Percentiles rank a stretch among this genome's conserved stretches.
Conservation (phyloP, 495 filamentous ascomycete genomes). For the Neurospora pannonica region DNA sequence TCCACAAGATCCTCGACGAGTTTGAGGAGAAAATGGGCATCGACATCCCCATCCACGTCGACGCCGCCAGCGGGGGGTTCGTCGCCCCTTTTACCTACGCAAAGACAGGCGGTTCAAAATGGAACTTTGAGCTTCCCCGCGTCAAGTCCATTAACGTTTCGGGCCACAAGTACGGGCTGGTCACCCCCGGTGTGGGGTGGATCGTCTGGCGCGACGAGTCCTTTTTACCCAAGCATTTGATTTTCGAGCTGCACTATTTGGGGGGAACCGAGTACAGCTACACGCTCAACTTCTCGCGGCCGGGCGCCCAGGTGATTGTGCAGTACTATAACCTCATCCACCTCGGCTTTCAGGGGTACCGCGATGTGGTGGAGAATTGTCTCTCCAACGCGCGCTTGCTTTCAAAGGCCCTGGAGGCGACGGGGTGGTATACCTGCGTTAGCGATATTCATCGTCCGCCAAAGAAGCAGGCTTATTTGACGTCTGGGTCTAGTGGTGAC, state of each 20-base stretch:
- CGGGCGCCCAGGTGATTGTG: constrained; percentile 60
- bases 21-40: constrained; percentile 52
- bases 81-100: constrained; percentile 64
- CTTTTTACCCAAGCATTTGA: constrained; percentile 57
- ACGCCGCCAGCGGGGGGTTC: constrained; percentile 64
- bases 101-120: constrained; percentile 48
- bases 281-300: constrained; percentile 68
- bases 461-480: constrained; percentile 7
- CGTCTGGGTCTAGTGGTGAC: neutral
- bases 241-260: constrained; percentile 69
- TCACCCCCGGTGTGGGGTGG: constrained; percentile 67
- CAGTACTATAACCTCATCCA: constrained; percentile 75
- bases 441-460: constrained; percentile 56
- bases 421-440: constrained; percentile 60
- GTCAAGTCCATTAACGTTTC: constrained; percentile 69
- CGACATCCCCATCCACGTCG: constrained; percentile 68
- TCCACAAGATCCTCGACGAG: constrained; percentile 56
- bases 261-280: constrained; percentile 66
- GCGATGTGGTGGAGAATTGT: constrained; percentile 59
- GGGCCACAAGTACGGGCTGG: constrained; percentile 67
- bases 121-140: constrained; percentile 61
- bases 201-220: constrained; percentile 64
- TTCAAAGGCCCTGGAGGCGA: constrained; percentile 57
- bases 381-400: constrained; percentile 60
- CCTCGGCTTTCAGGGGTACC: constrained; percentile 58